phyloP scores from a whole-genome alignment of 352 stramenopile species.

The Pythium insidiosum region DNA sequence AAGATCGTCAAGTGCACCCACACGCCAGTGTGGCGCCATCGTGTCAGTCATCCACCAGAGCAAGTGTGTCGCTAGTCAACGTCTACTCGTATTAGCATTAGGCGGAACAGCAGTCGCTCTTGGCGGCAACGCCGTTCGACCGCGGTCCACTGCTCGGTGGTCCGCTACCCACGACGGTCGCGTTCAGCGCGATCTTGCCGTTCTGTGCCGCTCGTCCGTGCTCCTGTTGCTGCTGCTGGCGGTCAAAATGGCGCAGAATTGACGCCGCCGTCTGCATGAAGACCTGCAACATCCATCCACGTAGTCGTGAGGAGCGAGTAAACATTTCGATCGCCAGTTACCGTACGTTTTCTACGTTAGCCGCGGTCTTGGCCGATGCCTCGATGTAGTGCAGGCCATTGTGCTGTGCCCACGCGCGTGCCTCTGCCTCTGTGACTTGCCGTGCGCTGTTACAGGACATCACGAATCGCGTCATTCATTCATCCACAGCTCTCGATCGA shows the following conservation, averaged over 20 bases:
- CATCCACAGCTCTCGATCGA: too few relatives aligned
- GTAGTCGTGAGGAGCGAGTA: too few relatives aligned
- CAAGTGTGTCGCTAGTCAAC: too few relatives aligned
- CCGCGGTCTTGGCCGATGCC: constrained; percentile 70
- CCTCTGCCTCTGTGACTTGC: constrained; percentile 63
- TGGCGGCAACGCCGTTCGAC: too few relatives aligned
- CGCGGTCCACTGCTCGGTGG: too few relatives aligned
- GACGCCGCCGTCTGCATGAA: constrained; percentile 64
- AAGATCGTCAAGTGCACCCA: not conserved
- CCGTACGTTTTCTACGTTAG: constrained; percentile 72
- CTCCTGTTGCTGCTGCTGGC: constrained; percentile 52
- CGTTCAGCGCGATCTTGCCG: constrained; percentile 2
- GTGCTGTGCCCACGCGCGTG: constrained; percentile 41
- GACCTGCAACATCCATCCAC: constrained; percentile 17
- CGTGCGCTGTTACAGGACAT: constrained; percentile 32
- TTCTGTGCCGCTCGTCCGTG: constrained; percentile 19
- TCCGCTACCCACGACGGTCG: too few relatives aligned
- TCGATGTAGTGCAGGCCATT: constrained; percentile 81
- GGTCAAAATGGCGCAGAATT: constrained; percentile 74
- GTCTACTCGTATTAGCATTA: too few relatives aligned
- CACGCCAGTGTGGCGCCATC: too few relatives aligned
- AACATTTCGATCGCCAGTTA: too few relatives aligned
- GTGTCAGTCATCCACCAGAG: too few relatives aligned
- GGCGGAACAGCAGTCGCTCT: too few relatives aligned
- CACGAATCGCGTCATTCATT: too few relatives aligned